Evolutionary conservation across 83 land plant genomes (phyloP), one percentile per base, ranked within the genome.

Genomic region (Diphasiastrum complanatum): DNA sequence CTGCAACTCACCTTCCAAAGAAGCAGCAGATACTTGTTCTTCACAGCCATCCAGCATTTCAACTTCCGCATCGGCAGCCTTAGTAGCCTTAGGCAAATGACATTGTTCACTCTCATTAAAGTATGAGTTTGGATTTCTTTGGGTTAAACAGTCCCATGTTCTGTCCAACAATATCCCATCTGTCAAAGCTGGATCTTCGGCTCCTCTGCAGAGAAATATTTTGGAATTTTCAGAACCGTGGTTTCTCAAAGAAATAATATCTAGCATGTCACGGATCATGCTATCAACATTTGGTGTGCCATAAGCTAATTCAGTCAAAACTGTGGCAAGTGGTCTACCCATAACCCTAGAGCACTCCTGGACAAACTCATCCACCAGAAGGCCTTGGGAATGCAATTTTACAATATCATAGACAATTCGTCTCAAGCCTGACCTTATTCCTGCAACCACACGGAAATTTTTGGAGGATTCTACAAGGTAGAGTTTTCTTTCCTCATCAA

Each of bases 101-200:
- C 14, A 38, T 14, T 14, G 14, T 8, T 8, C 12, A 38, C 43
- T 14, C 14, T 8, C 14, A 38, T 8, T 8, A 38, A 8, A 38
- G 14, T 38, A 38, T 8, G 14, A 38, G 14, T 38, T 8, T 38
- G 43, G 43, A 38, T 38, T 14, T 8, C 43, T 8, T 8, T 14
- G 8, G 43, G 14, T 38, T 8, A 8, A 38, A 8, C 43, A 8
- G 8, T 14, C 43, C 43, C 14, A 14, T 8, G 53, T 30, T 46
- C 34, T 38, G 12, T 48, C 46, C 24, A 75, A 36, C 20, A 75
- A 61, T 4, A 75, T 20, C 23, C 78, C 78, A 56, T 75, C 78
- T 31, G 75, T 75, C 16, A 75, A 47, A 31, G 75, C 62, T 12
- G 78, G 78, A 56, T 75, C 75, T 33, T 75, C 75, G 14, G 78